Percentiles rank a stretch among this genome's conserved stretches.
These are phyloP conservation scores for Pachysandra terminalis DNA, from an alignment of 164 flowering plant genomes.

Conservation along the genomic window DNA sequence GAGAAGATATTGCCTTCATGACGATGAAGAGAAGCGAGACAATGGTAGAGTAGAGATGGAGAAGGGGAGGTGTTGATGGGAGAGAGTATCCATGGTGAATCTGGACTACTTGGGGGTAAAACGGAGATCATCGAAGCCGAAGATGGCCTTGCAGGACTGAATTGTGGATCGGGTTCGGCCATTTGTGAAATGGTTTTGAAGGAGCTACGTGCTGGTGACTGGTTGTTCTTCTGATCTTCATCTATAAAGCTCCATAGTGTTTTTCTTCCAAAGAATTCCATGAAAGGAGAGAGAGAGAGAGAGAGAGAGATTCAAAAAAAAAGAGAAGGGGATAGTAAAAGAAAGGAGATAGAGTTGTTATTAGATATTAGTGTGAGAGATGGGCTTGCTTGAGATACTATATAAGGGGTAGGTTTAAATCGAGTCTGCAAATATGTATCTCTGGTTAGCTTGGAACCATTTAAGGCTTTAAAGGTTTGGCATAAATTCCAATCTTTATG, in stretches of 20 bases:
- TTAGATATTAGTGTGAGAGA: no score
- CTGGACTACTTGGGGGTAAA: constrained; percentile 18
- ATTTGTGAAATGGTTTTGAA: constrained; percentile 3
- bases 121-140: constrained; percentile 8
- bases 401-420: no score
- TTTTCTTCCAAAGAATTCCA: constrained; percentile 18
- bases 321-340: no score
- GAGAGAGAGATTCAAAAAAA: no score
- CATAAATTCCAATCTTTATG: no score
- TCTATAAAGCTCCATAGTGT: constrained; percentile 15
- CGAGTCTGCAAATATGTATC: no score
- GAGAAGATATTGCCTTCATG: constrained; percentile 40
- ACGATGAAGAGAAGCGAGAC: constrained; percentile 38
- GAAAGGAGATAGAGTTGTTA: no score
- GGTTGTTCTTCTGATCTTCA: constrained; percentile 12
- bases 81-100: constrained; percentile 30
- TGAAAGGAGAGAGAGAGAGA: neutral
- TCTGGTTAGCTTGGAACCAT: no score
- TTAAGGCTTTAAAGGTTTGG: no score
- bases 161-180: constrained; percentile 2
- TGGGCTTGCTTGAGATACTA: no score
- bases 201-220: constrained; percentile 12
- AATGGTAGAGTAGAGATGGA: constrained; percentile 29
- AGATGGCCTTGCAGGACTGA: neutral
- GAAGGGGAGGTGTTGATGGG: constrained; percentile 21